These are phyloP conservation scores for Penicillium sp. DNA, from an alignment of 2,329 filamentous ascomycete genomes.

Conservation along the genomic window DNA sequence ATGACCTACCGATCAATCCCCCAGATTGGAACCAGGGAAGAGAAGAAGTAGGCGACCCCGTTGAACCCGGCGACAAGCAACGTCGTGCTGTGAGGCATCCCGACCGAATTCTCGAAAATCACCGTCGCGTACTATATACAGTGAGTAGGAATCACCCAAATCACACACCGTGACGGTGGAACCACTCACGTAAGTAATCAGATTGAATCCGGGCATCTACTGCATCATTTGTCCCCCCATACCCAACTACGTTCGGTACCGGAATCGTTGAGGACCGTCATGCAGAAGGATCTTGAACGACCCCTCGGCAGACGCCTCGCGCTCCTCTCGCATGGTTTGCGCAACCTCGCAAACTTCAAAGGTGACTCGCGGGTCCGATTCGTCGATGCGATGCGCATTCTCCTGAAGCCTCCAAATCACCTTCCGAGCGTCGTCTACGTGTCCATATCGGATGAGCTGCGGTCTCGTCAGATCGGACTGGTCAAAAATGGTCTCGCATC, in stretches of 20 bases:
- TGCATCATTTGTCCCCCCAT: conserved; percentile 33
- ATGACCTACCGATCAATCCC: conserved; percentile 30
- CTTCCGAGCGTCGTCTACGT: conserved; percentile 34
- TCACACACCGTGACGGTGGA: no score
- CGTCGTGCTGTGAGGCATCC: conserved; percentile 37
- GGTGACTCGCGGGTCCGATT: conserved; percentile 25
- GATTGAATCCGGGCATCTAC: conserved; percentile 28
- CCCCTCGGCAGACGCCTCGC: conserved; percentile 18
- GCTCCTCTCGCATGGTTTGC: conserved; percentile 22
- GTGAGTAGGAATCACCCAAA: no score
- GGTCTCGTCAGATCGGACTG: not conserved
- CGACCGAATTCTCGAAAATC: conserved; percentile 44
- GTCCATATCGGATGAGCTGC: conserved; percentile 32
- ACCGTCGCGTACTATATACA: conserved; percentile 39
- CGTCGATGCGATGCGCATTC: conserved; percentile 19
- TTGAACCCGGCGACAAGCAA: conserved; percentile 37
- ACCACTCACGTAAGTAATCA: conserved; percentile 23
- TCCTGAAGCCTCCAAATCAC: conserved; percentile 33
- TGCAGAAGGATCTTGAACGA: conserved; percentile 23
- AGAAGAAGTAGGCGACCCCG: conserved; percentile 40
- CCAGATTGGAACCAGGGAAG: conserved; percentile 36
- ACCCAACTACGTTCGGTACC: conserved; percentile 24
- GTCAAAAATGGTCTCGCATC: no score
- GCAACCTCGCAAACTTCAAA: conserved; percentile 20
- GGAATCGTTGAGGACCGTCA: conserved; percentile 23